phyloP scores from a whole-genome alignment of 768 basidiomycete genomes.

The Boletus reticuloceps region DNA sequence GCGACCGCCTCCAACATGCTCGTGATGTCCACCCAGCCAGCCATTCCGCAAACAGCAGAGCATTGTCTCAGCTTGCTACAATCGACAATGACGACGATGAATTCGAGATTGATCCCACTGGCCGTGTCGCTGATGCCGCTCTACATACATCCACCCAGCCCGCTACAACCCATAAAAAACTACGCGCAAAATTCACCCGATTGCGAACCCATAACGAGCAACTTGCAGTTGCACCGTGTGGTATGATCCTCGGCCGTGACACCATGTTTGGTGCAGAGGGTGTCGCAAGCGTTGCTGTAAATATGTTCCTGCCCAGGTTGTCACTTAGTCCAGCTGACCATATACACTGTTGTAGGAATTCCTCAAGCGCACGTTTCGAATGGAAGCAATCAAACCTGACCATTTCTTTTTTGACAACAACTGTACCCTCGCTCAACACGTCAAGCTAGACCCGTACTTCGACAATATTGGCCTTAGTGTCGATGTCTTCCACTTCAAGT shows the following conservation, averaged over 20 bases:
- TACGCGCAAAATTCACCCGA: not conserved
- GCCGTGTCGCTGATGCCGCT: too few species aligned
- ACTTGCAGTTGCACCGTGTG: not conserved
- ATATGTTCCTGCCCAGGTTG: too few species aligned
- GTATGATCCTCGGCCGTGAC: not conserved
- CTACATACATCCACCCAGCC: too few species aligned
- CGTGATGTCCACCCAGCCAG: not conserved
- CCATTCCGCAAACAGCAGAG: too few species aligned
- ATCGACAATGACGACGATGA: too few species aligned
- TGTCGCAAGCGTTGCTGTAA: not conserved
- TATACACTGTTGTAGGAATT: conserved; percentile 2
- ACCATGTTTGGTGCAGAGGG: conserved; percentile 6
- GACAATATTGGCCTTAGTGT: conserved; percentile 26
- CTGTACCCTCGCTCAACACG: conserved; percentile 2
- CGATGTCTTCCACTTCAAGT: conserved; percentile 29
- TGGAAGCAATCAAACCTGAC: not conserved
- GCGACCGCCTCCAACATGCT: not conserved
- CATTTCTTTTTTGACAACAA: conserved; percentile 12
- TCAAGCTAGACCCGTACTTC: conserved; percentile 5
- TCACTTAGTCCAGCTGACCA: too few species aligned
- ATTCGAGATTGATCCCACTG: too few species aligned
- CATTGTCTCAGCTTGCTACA: not conserved
- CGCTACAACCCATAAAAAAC: not conserved
- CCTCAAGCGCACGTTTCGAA: not conserved
- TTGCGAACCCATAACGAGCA: conserved; percentile 1